Percentiles rank a stretch among this genome's conserved stretches.
Evolutionary conservation across 164 flowering plant genomes (phyloP).

Genomic region (Vitis vinifera): DNA sequence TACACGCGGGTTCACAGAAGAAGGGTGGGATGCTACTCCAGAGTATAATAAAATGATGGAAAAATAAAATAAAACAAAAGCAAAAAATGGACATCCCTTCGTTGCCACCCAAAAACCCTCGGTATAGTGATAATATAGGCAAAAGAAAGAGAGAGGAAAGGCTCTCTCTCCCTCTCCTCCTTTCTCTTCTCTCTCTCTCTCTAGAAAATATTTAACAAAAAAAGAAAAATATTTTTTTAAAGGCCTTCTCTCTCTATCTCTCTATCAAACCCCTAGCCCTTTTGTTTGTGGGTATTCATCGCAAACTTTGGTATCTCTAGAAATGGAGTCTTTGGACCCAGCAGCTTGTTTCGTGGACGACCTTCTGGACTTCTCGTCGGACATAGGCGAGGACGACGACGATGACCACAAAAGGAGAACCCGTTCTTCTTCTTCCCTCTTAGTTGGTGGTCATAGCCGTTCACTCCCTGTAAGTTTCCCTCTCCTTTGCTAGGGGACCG

Average conservation of each 20-base stretch:
- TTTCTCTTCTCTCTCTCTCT: neutral
- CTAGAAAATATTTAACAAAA: too few species aligned
- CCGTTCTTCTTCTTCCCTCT: neutral
- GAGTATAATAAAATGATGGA: neutral
- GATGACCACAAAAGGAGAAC: constrained; percentile 19
- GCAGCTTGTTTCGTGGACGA: constrained; percentile 31
- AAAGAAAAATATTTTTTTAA: too few species aligned
- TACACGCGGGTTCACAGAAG: neutral
- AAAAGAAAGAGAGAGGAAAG: constrained; percentile 5
- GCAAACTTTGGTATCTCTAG: neutral
- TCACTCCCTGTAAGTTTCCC: constrained; percentile 16
- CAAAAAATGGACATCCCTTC: constrained; percentile 29
- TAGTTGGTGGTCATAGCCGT: neutral
- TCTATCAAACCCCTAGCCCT: neutral
- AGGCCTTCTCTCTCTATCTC: neutral
- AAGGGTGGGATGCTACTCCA: too few species aligned
- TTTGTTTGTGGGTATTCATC: too few species aligned
- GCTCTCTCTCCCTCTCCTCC: constrained; percentile 10
- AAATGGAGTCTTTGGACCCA: constrained; percentile 38
- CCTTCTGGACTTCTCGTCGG: constrained; percentile 45
- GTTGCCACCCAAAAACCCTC: constrained; percentile 27
- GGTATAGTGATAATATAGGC: constrained; percentile 17
- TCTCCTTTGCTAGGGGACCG: neutral
- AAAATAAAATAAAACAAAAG: neutral
- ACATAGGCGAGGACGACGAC: constrained; percentile 37